Conservation (phyloP, 352 stramenopile species). For the Blastocystis sp. region DNA sequence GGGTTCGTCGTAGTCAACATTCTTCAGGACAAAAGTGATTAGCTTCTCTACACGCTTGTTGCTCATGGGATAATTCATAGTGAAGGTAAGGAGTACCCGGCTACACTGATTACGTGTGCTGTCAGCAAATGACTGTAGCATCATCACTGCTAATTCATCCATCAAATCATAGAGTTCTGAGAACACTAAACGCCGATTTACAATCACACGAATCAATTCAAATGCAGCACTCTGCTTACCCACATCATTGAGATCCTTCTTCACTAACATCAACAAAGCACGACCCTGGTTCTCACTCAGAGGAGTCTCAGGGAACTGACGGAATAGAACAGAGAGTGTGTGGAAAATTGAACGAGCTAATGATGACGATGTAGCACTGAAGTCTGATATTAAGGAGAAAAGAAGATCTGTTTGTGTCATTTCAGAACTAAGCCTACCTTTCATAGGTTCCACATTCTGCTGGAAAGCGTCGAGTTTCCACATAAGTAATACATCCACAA, state of each 20-base stretch:
- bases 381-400: slow-evolving; percentile 23
- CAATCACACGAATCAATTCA: slow-evolving; percentile 78
- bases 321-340: neutral
- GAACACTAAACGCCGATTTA: slow-evolving; percentile 77
- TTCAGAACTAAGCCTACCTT: neutral
- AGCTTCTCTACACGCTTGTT: slow-evolving; percentile 80
- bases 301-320: neutral
- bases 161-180: slow-evolving; percentile 85
- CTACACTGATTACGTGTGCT: slow-evolving; percentile 79
- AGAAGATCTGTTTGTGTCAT: neutral
- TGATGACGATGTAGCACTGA: slow-evolving; percentile 15
- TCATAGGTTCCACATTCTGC: slow-evolving; percentile 11
- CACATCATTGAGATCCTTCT: slow-evolving; percentile 79
- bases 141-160: slow-evolving; percentile 79
- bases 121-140: slow-evolving; percentile 79
- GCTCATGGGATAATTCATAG: slow-evolving; percentile 83
- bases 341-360: slow-evolving; percentile 52
- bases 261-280: slow-evolving; percentile 81
- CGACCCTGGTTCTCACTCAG: slow-evolving; percentile 1
- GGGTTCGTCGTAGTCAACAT: slow-evolving; percentile 82
- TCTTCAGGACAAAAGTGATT: slow-evolving; percentile 82
- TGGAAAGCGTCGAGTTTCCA: slow-evolving; percentile 18
- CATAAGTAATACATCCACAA: neutral
- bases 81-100: slow-evolving; percentile 81
- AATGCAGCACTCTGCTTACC: slow-evolving; percentile 84